Base-by-base conservation (phyloP, 805 yeast genomes). In the Lipomyces chichibuensis region DNA sequence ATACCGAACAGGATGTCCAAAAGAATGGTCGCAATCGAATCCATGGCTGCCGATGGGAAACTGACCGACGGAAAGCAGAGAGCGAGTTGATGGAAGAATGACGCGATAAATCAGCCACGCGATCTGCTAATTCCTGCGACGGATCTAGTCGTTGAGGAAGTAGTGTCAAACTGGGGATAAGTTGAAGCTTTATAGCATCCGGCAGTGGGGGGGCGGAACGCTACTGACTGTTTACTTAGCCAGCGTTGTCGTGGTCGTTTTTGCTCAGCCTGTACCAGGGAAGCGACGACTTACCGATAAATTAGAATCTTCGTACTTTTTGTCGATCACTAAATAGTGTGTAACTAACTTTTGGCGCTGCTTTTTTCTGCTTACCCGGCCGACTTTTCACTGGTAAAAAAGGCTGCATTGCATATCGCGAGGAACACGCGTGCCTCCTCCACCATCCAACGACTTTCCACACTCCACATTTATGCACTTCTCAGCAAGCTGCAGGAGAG, bases 11-110 rank as follows among this genome's bases (percentile, higher is more conserved):
- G 52, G 9, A 53, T 7, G 3, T 39, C 61, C 55, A 14, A 29
- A 39, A 51, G 39, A 49, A 35, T 55, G 64, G 35, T 57, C 37
- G 56, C 60, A 27, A 49, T 46, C 49, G 59, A 43, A 17, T 13
- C 2, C 49, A 43, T 43, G 23, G 9, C 23, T 17, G 49, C 49
- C 9, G 49, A 43, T 43, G 20, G n/a, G 49, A 43, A 43, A 6
- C 49, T 43, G n/a, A 43, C 49, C 49, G 8, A 43, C 5, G n/a
- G 14, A 9, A 14, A 11, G 9, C 49, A 2, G 49, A 43, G 2
- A 17, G 49, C 8, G 49, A 17, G 11, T 29, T 29, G 32, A 7
- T 43, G 11, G 0, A 43, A 43, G 9, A 7, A 43, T 43, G 49
- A 43, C 49, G 49, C 23, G 20, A 43, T 43, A 43, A 43, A 43